These are phyloP conservation scores for Amphichorda felina DNA, from an alignment of 2,329 filamentous ascomycete species.

Conservation along the genomic window DNA sequence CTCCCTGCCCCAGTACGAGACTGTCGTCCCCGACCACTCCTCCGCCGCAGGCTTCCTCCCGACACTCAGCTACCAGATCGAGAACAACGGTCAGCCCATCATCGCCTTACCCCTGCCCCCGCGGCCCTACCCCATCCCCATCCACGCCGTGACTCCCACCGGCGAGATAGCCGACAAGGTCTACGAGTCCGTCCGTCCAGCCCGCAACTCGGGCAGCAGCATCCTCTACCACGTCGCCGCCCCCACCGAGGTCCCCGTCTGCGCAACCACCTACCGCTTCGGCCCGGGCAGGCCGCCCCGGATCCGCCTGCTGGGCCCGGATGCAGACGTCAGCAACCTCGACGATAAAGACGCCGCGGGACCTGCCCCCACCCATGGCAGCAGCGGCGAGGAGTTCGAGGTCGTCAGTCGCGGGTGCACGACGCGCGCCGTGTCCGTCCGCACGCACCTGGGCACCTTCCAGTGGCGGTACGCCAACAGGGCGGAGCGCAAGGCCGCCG, in stretches of 20 bases:
- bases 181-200: slow-evolving; percentile 39
- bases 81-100: slow-evolving; percentile 27
- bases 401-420: slow-evolving; percentile 23
- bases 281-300: slow-evolving; percentile 40
- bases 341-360: not conserved
- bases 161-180: slow-evolving; percentile 24
- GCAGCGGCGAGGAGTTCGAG: slow-evolving; percentile 12
- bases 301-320: slow-evolving; percentile 18
- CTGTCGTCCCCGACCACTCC: slow-evolving; percentile 5
- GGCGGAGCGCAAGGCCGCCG: slow-evolving; percentile 28
- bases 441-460: slow-evolving; percentile 35
- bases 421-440: slow-evolving; percentile 33
- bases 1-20: slow-evolving; percentile 15
- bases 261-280: slow-evolving; percentile 42
- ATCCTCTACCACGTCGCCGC: slow-evolving; percentile 32
- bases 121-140: slow-evolving; percentile 24
- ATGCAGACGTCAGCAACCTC: not conserved
- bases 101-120: slow-evolving; percentile 25
- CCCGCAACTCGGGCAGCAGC: slow-evolving; percentile 32
- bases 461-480: slow-evolving; percentile 43
- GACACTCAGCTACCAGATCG: slow-evolving; percentile 34
- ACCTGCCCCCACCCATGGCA: not conserved
- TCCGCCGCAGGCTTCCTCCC: slow-evolving; percentile 22
- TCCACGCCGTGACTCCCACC: slow-evolving; percentile 25
- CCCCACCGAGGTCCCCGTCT: slow-evolving; percentile 21